These are phyloP conservation scores for Thelephora ganbajun DNA, from an alignment of 768 basidiomycete species.

Conservation along the genomic window DNA sequence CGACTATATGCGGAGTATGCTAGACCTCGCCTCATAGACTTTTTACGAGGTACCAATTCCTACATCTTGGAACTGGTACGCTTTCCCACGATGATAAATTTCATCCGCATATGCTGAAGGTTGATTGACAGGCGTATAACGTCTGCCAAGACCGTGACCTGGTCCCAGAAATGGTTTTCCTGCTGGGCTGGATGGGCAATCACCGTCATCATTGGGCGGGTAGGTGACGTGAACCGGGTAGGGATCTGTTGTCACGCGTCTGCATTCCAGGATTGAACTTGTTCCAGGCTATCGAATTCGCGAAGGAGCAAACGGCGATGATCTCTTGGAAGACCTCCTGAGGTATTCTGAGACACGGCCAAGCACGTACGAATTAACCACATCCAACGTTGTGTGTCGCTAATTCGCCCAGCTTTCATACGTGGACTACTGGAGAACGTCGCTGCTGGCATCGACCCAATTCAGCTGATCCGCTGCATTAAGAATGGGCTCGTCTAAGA, in stretches of 20 bases:
- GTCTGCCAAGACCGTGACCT: slow-evolving; percentile 77
- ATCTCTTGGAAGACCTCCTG: slow-evolving; percentile 94
- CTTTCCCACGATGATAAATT: neutral
- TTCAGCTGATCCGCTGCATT: slow-evolving; percentile 87
- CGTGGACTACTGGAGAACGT: slow-evolving; percentile 91
- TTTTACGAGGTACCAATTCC: slow-evolving; percentile 79
- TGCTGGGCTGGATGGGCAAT: slow-evolving; percentile 94
- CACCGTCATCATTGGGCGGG: slow-evolving; percentile 93
- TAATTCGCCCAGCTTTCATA: slow-evolving; percentile 58
- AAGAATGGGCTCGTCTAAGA: slow-evolving; percentile 87
- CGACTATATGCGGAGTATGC: slow-evolving; percentile 88
- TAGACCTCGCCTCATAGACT: slow-evolving; percentile 68
- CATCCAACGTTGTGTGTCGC: slow-evolving; percentile 1
- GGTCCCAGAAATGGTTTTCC: slow-evolving; percentile 94
- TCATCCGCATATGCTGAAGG: neutral
- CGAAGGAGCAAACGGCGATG: slow-evolving; percentile 95
- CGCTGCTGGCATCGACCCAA: slow-evolving; percentile 90
- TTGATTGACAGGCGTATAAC: slow-evolving; percentile 52
- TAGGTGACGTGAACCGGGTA: slow-evolving; percentile 85
- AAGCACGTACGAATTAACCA: slow-evolving; percentile 22
- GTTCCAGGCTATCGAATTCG: slow-evolving; percentile 89
- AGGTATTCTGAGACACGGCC: slow-evolving; percentile 91
- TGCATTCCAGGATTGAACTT: neutral
- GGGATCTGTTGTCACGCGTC: slow-evolving; percentile 11
- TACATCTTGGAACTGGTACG: slow-evolving; percentile 78